Base-by-base conservation (phyloP, 805 yeast species). In the Tetrapisispora namnaoensis region DNA sequence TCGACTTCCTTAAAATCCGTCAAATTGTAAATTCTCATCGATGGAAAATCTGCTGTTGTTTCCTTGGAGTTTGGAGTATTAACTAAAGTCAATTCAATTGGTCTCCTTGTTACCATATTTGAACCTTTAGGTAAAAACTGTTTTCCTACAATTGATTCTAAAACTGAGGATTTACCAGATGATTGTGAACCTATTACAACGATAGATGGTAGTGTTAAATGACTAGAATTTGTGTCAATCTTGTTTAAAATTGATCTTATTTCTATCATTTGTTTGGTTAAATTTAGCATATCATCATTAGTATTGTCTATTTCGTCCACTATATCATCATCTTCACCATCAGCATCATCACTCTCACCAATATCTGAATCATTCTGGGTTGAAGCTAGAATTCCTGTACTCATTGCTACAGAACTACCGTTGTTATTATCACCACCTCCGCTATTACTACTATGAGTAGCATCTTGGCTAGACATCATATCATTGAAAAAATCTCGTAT, bases 111-210 rank as follows among this genome's bases (percentile, higher is more conserved):
- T 34, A 95, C 99, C 99, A 93, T 95, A 63, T 95, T 93, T 39
- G 87, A 79, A 32, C 99, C 99, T 66, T 93, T 93, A 35, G 99
- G 99, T 50, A 93, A 70, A 57, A 93, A 93, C 63, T 93, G 97
- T 57, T 86, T 95, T n/a, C 99, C 99, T 5, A 93, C 99, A 50
- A 93, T 86, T 7, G 96, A 79, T 65, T 93, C 99, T 44, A 93
- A 74, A 1, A 93, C 99, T 1, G 98, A 91, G 0, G 97, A 88
- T 66, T 93, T 93, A 42, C 99, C 99, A 40, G 96, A 86, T 8
- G 95, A 86, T 70, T 93, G 99, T 1, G 98, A 91, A 0, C 99
- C 99, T 53, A 93, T 79, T 2, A 93, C 99, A 30, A 93, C 98
- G 58, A 93, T 93, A 0, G 97, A 85, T 1, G 99, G 99, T 39